Evolutionary conservation across 371 early-diverging fungal genomes (phyloP).

Genomic region (Sporodiniella umbellata): DNA sequence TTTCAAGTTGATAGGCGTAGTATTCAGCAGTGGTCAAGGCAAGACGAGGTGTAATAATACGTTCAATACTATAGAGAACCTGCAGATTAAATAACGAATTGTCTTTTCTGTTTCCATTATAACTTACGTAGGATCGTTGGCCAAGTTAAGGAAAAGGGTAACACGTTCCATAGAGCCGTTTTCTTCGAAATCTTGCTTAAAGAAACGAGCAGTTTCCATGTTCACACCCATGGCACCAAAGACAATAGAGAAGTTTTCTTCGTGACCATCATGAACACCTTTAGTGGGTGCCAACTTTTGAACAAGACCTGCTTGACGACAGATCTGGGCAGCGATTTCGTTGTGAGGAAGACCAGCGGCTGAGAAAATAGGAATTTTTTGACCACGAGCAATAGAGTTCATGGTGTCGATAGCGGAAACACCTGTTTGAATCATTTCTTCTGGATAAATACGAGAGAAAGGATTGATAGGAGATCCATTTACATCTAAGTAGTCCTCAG

Average conservation of each 20-base stretch:
- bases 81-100: no score
- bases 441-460: conserved; percentile 98
- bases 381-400: conserved; percentile 99
- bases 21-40: conserved; percentile 99
- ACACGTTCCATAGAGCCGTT: conserved; percentile 99
- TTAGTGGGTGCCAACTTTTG: conserved; percentile 82
- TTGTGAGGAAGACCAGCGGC: conserved; percentile 99
- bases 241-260: conserved; percentile 99
- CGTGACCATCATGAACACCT: conserved; percentile 96
- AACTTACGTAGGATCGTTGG: conserved; percentile 98
- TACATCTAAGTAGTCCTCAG: conserved; percentile 98
- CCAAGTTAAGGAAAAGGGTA: conserved; percentile 99
- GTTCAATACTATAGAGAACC: conserved; percentile 96
- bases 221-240: conserved; percentile 99
- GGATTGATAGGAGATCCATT: conserved; percentile 99
- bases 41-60: conserved; percentile 99
- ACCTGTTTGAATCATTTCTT: conserved; percentile 99
- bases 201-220: conserved; percentile 99
- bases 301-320: conserved; percentile 99
- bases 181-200: conserved; percentile 99
- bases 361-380: conserved; percentile 99
- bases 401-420: conserved; percentile 99
- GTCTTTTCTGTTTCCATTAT: no score
- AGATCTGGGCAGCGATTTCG: conserved; percentile 99
- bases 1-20: conserved; percentile 99